These are phyloP conservation scores for Termitomyces sp. DNA, from an alignment of 768 basidiomycete species.

Conservation along the genomic window DNA sequence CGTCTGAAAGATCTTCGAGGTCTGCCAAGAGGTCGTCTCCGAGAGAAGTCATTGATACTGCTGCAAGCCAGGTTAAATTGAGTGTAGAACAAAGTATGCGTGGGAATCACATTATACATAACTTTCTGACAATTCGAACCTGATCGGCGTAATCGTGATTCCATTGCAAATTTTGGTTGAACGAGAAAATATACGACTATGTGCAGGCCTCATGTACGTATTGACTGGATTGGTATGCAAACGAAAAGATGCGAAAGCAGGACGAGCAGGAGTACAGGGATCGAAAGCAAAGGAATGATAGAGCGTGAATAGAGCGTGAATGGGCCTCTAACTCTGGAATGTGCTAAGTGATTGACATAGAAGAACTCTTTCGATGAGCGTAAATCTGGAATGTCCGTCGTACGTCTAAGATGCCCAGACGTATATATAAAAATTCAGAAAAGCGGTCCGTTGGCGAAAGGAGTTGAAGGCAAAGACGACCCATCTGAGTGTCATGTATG, in stretches of 20 bases:
- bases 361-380: not conserved
- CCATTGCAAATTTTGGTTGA: not conserved
- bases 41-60: slow-evolving; percentile 62
- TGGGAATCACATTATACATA: not conserved
- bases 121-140: no score
- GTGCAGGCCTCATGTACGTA: not conserved
- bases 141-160: not conserved
- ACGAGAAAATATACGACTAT: not conserved
- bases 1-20: slow-evolving; percentile 81
- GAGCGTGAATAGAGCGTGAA: not conserved
- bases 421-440: not conserved
- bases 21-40: slow-evolving; percentile 94
- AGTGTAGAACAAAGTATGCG: not conserved
- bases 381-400: not conserved
- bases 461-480: not conserved
- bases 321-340: not conserved
- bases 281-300: not conserved
- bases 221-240: not conserved
- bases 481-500: slow-evolving; percentile 3
- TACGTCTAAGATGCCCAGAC: not conserved
- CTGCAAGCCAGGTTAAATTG: not conserved
- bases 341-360: no score
- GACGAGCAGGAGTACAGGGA: not conserved
- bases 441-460: not conserved
- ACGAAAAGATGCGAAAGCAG: not conserved